Conservation (phyloP, 108 stramenopile species). For the Skeletonema costatum region DNA sequence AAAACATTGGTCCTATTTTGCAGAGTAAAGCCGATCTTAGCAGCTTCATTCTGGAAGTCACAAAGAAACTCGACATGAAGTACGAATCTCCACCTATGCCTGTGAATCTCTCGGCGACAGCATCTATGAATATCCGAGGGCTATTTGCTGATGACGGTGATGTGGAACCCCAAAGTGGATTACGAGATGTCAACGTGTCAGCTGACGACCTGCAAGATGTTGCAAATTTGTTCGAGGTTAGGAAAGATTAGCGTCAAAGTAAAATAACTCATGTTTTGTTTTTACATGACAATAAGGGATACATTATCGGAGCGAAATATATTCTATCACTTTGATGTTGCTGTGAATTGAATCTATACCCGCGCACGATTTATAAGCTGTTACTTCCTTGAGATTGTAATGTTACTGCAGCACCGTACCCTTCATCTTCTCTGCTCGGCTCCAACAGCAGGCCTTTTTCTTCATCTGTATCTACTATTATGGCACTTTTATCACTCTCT, state of each 20-base stretch:
- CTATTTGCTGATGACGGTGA: background rate
- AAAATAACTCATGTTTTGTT: background rate
- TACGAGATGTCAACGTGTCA: background rate
- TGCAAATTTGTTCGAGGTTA: background rate
- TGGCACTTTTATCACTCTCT: slow-evolving; percentile 14
- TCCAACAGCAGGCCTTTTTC: slow-evolving; percentile 15
- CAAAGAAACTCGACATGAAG: slow-evolving; percentile 67
- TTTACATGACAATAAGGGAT: too few relatives aligned
- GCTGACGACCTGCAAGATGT: background rate
- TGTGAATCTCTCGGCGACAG: slow-evolving; percentile 46
- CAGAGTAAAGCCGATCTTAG: slow-evolving; percentile 65
- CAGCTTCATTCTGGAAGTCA: slow-evolving; percentile 64
- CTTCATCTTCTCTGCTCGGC: slow-evolving; percentile 1
- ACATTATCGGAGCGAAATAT: background rate
- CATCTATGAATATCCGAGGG: background rate
- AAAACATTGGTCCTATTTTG: slow-evolving; percentile 54
- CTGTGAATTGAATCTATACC: background rate
- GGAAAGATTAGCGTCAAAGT: background rate
- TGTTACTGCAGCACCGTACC: background rate
- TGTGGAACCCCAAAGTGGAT: background rate
- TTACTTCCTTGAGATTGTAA: background rate
- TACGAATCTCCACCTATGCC: slow-evolving; percentile 71
- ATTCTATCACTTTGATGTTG: background rate
- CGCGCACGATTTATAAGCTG: background rate
- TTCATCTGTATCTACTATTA: background rate